These are phyloP conservation scores for Arabis hirsuta DNA, from an alignment of 345 rosid genomes.

Conservation along the genomic window DNA sequence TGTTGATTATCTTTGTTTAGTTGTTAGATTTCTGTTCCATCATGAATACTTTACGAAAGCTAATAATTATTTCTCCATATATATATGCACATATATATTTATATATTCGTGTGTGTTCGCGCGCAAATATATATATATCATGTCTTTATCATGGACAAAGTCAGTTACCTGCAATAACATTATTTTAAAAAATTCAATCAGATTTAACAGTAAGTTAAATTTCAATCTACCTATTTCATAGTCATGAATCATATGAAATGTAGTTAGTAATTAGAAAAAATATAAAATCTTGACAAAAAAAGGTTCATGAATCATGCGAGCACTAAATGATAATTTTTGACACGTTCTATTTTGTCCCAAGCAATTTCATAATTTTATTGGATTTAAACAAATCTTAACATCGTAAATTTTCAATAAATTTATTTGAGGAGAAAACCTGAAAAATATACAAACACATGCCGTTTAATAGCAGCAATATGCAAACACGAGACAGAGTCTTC, in stretches of 20 bases:
- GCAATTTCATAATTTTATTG: neutral
- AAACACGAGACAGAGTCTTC: conserved; percentile 35
- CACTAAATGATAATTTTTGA: neutral
- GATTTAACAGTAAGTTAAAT: conserved; percentile 7
- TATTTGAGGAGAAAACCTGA: neutral
- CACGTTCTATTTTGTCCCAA: neutral
- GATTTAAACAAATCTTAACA: conserved; percentile 4
- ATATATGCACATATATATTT: neutral
- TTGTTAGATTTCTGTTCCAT: conserved; percentile 39
- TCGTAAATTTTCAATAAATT: neutral
- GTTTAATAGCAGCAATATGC: conserved; percentile 27
- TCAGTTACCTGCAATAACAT: conserved; percentile 39
- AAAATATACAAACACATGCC: neutral
- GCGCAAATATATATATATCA: conserved; percentile 21
- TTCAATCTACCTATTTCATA: neutral
- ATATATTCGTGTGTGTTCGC: neutral
- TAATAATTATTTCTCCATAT: conserved; percentile 5
- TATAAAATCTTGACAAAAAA: neutral
- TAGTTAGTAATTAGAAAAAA: conserved; percentile 1
- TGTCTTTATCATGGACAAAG: conserved; percentile 41
- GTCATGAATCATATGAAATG: neutral
- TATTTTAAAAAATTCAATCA: conserved; percentile 18
- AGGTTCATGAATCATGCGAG: neutral
- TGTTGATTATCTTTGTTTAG: conserved; percentile 34
- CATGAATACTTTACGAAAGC: conserved; percentile 27